Percentiles rank a stretch among this genome's conserved stretches.
These are phyloP conservation scores for Pseudogymnoascus sp. DNA, from an alignment of 2,329 filamentous ascomycete species.

Conservation along the genomic window DNA sequence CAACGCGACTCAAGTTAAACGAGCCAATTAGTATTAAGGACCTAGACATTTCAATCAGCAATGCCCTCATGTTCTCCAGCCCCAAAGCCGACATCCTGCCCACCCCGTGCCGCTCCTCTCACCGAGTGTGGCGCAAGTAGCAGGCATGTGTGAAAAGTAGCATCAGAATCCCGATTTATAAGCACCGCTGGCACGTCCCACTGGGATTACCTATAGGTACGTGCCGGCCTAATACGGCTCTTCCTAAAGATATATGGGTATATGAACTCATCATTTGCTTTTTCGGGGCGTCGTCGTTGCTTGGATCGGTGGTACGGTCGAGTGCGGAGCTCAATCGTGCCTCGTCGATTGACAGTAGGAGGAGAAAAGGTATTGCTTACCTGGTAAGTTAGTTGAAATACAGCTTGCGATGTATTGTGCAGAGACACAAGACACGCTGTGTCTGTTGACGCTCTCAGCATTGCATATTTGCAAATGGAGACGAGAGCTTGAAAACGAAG, in stretches of 20 bases:
- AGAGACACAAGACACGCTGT: not conserved
- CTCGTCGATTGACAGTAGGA: not conserved
- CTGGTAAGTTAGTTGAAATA: not conserved
- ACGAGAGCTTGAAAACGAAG: not conserved
- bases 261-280: conserved; percentile 7
- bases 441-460: not conserved
- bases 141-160: not conserved
- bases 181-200: conserved; percentile 4
- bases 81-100: not conserved
- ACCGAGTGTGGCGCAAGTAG: not conserved
- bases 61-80: not conserved
- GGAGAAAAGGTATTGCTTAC: not conserved
- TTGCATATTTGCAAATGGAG: not conserved
- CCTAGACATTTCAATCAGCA: not conserved
- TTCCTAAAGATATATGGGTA: conserved; percentile 8
- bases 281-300: not conserved
- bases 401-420: not conserved
- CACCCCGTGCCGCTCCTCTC: not conserved
- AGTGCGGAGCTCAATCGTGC: not conserved
- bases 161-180: conserved; percentile 6
- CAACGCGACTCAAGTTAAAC: not conserved
- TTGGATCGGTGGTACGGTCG: not conserved
- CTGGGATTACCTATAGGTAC: conserved; percentile 6
- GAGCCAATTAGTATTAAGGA: not conserved
- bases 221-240: conserved; percentile 7